These are phyloP conservation scores for Starmerella vitae DNA, from an alignment of 805 yeast genomes.

Conservation along the genomic window DNA sequence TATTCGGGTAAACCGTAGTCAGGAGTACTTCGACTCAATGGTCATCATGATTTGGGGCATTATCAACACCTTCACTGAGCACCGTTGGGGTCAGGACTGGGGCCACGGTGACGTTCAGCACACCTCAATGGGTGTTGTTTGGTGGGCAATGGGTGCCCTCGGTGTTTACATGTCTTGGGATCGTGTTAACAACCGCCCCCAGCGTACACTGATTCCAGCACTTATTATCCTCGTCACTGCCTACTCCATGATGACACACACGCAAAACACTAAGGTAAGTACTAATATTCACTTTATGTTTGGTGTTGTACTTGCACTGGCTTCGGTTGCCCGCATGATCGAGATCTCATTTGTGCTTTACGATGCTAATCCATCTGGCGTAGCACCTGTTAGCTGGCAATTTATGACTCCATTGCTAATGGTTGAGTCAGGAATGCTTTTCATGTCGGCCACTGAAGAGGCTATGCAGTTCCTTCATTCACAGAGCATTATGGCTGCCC, in stretches of 20 bases:
- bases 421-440: conserved; percentile 62
- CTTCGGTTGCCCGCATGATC: conserved; percentile 60
- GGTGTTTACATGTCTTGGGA: conserved; percentile 67
- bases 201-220: conserved; percentile 67
- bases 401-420: conserved; percentile 74
- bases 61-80: conserved; percentile 91
- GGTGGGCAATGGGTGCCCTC: conserved; percentile 90
- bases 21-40: conserved; percentile 71
- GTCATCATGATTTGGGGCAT: conserved; percentile 85
- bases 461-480: conserved; percentile 58
- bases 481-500: conserved; percentile 71
- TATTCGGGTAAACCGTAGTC: conserved; percentile 40
- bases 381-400: conserved; percentile 57
- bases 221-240: conserved; percentile 76
- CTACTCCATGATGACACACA: conserved; percentile 86
- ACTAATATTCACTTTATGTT: conserved; percentile 81
- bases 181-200: conserved; percentile 32
- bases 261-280: conserved; percentile 59
- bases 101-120: conserved; percentile 88
- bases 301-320: conserved; percentile 65
- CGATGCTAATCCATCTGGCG: conserved; percentile 35
- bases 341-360: conserved; percentile 67
- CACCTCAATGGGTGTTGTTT: conserved; percentile 88
- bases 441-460: conserved; percentile 90
- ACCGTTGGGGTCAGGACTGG: conserved; percentile 93